These are phyloP conservation scores for Saccharomyces kudriavzevii DNA, from an alignment of 805 yeast genomes.

Conservation along the genomic window DNA sequence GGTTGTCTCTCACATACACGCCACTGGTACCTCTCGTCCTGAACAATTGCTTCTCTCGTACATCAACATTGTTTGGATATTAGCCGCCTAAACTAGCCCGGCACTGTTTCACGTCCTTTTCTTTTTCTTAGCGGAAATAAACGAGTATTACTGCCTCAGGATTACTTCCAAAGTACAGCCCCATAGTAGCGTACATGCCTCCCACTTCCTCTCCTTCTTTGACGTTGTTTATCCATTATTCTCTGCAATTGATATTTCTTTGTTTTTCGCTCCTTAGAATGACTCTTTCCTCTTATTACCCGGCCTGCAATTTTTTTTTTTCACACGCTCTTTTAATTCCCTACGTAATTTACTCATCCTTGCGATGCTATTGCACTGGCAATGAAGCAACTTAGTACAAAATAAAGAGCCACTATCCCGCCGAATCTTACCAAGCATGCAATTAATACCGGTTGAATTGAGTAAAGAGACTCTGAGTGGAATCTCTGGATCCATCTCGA, in stretches of 20 bases:
- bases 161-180: neutral
- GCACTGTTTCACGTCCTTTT: neutral
- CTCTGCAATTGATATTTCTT: neutral
- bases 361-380: neutral
- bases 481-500: slow-evolving; percentile 68
- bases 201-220: neutral
- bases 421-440: slow-evolving; percentile 8
- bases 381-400: neutral
- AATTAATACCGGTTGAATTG: slow-evolving; percentile 43
- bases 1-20: neutral
- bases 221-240: neutral
- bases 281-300: neutral
- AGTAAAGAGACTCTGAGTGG: slow-evolving; percentile 71
- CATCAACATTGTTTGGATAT: neutral
- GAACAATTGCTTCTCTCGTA: neutral
- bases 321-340: neutral
- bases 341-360: neutral
- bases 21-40: neutral
- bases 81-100: neutral
- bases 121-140: neutral
- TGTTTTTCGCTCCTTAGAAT: neutral
- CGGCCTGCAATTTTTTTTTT: neutral
- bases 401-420: neutral
- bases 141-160: neutral
- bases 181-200: neutral